Conservation (phyloP, 306 rosid species). For the Abrus pulchellus region DNA sequence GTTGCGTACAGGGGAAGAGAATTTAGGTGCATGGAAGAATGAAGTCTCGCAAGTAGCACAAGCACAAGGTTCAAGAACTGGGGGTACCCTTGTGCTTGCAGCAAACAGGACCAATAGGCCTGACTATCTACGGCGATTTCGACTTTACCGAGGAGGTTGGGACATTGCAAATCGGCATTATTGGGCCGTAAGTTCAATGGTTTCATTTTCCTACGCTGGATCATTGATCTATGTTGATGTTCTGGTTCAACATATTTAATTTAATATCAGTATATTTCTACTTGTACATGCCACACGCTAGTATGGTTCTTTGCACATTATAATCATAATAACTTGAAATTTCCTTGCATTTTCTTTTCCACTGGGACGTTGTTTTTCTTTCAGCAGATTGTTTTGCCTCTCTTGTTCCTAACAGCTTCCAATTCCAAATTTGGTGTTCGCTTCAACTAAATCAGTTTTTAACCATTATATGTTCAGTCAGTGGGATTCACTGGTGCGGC, state of each 20-base stretch:
- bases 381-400: neutral
- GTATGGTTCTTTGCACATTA: neutral
- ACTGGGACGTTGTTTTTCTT: neutral
- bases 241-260: constrained; percentile 5
- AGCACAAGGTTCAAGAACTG: constrained; percentile 62
- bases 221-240: neutral
- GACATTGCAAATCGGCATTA: constrained; percentile 78
- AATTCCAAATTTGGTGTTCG: neutral
- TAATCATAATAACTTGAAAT: neutral
- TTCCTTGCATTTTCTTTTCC: neutral
- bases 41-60: constrained; percentile 57
- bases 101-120: constrained; percentile 84
- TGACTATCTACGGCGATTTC: constrained; percentile 69
- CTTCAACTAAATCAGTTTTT: constrained; percentile 9
- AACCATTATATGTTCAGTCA: constrained; percentile 63
- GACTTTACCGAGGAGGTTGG: constrained; percentile 80
- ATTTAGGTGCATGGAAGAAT: constrained; percentile 80
- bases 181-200: constrained; percentile 80
- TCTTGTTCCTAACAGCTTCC: neutral
- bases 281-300: neutral
- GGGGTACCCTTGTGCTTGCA: constrained; percentile 74
- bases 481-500: constrained; percentile 88
- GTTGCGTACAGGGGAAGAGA: constrained; percentile 57
- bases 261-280: neutral
- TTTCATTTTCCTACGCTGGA: neutral